These are phyloP conservation scores for Coemansia sp. DNA, from an alignment of 192 early-diverging fungal species.

Conservation along the genomic window DNA sequence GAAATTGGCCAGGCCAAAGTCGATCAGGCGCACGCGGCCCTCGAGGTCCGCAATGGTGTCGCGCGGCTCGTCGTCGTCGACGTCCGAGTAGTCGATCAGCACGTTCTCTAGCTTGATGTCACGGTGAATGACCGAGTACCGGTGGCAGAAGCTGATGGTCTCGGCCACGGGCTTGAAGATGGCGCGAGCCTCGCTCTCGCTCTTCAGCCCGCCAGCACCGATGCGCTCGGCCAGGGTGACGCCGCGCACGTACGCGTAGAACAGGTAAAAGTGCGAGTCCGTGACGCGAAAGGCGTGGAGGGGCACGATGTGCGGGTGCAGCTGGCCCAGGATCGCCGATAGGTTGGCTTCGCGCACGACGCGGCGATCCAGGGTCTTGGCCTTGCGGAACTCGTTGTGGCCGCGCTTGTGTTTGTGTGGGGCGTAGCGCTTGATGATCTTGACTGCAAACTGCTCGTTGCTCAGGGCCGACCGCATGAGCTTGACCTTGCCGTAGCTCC, in stretches of 20 bases:
- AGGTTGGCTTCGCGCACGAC: constrained; percentile 50
- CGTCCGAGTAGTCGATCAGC: constrained; percentile 51
- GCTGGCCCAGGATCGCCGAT: constrained; percentile 40
- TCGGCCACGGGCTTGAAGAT: constrained; percentile 39
- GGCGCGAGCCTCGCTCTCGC: constrained; percentile 24
- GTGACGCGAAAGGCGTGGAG: constrained; percentile 47
- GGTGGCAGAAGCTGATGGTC: constrained; percentile 53
- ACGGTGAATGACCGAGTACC: constrained; percentile 69
- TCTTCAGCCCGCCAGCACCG: constrained; percentile 23
- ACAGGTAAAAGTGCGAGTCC: constrained; percentile 50
- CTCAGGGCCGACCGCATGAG: constrained; percentile 47
- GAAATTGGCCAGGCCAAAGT: constrained; percentile 87
- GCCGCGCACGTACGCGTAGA: constrained; percentile 44
- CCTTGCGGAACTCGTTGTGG: constrained; percentile 38
- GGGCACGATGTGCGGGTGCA: constrained; percentile 47
- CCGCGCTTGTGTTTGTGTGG: constrained; percentile 28
- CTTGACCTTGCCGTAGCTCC: constrained; percentile 53
- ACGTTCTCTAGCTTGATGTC: constrained; percentile 92
- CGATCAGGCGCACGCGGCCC: constrained; percentile 77
- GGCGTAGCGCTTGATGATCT: constrained; percentile 48
- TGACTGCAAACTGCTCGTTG: constrained; percentile 45
- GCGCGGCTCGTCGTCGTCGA: too few relatives aligned
- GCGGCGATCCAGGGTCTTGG: constrained; percentile 45
- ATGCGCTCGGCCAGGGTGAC: constrained; percentile 45
- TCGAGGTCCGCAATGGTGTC: too few relatives aligned